Percentiles rank a stretch among this genome's conserved stretches.
Conservation (phyloP, 305 asterid genomes). For the Fraxinus floribunda region DNA sequence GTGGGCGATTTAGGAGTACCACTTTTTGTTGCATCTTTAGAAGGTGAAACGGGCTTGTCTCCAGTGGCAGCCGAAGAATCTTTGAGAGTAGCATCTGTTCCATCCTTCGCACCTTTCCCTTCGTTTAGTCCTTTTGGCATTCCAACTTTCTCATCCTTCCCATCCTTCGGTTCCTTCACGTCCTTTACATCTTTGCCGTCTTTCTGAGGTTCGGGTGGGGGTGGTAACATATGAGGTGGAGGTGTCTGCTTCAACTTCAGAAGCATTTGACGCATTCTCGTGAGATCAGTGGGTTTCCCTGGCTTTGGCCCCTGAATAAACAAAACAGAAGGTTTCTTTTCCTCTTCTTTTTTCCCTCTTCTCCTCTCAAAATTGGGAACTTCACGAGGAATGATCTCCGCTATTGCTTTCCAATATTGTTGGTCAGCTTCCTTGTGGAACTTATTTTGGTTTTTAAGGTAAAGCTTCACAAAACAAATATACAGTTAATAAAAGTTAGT, state of each 20-base stretch:
- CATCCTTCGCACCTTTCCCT: slow-evolving; percentile 6
- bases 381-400: slow-evolving; percentile 81
- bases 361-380: slow-evolving; percentile 69
- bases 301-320: slow-evolving; percentile 93
- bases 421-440: slow-evolving; percentile 88
- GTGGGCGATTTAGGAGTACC: slow-evolving; percentile 31
- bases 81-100: slow-evolving; percentile 20
- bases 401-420: slow-evolving; percentile 84
- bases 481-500: not conserved
- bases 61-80: slow-evolving; percentile 12
- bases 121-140: slow-evolving; percentile 14
- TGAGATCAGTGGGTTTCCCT: slow-evolving; percentile 80
- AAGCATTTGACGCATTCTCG: slow-evolving; percentile 81
- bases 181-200: slow-evolving; percentile 14
- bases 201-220: slow-evolving; percentile 18
- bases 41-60: slow-evolving; percentile 28
- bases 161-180: slow-evolving; percentile 16
- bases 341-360: slow-evolving; percentile 52
- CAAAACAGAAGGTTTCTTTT: slow-evolving; percentile 55
- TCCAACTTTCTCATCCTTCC: slow-evolving; percentile 23
- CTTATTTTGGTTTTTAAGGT: slow-evolving; percentile 69
- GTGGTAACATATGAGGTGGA: slow-evolving; percentile 24
- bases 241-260: slow-evolving; percentile 68
- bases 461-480: slow-evolving; percentile 38
- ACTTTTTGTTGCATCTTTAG: slow-evolving; percentile 25